These are phyloP conservation scores for Fusarium cyanostomum DNA, from an alignment of 2,329 filamentous ascomycete genomes.

Conservation along the genomic window DNA sequence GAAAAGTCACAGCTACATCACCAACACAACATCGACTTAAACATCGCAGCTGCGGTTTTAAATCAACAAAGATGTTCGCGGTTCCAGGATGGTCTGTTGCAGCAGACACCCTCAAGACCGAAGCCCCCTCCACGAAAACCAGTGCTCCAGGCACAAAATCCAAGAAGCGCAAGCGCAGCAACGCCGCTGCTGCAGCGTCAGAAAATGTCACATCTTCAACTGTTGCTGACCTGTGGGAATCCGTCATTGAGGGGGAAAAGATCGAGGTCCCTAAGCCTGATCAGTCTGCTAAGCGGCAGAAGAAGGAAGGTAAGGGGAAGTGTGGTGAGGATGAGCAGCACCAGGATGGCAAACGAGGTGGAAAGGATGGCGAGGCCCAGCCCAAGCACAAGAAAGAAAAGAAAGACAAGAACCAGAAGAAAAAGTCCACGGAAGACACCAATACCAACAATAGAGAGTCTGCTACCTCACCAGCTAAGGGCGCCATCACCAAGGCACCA, in stretches of 20 bases:
- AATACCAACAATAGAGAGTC: conserved; percentile 22
- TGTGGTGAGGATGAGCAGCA: conserved; percentile 37
- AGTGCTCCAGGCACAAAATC: conserved; percentile 56
- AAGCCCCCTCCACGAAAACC: conserved; percentile 56
- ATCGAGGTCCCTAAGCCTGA: conserved; percentile 39
- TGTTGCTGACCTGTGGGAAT: conserved; percentile 80
- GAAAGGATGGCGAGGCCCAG: conserved; percentile 32
- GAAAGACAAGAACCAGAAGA: conserved; percentile 46
- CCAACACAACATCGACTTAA: conserved; percentile 20
- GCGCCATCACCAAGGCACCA: conserved; percentile 34
- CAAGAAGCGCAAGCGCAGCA: conserved; percentile 66
- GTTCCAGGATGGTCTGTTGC: conserved; percentile 93
- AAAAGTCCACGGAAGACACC: conserved; percentile 31
- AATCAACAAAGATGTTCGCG: conserved; percentile 75
- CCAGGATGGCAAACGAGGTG: conserved; percentile 13
- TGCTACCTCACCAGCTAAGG: conserved; percentile 28
- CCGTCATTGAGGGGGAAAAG: conserved; percentile 76
- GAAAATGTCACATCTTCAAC: conserved; percentile 72
- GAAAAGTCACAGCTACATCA: conserved; percentile 23
- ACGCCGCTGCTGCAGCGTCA: conserved; percentile 30
- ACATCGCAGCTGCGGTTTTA: conserved; percentile 6
- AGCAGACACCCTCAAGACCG: conserved; percentile 74
- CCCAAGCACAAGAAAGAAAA: conserved; percentile 49
- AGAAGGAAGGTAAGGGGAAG: conserved; percentile 46
- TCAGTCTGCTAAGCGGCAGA: conserved; percentile 49